Conservation (phyloP, 1,284 basidiomycete species). For the Peniophora sp. region DNA sequence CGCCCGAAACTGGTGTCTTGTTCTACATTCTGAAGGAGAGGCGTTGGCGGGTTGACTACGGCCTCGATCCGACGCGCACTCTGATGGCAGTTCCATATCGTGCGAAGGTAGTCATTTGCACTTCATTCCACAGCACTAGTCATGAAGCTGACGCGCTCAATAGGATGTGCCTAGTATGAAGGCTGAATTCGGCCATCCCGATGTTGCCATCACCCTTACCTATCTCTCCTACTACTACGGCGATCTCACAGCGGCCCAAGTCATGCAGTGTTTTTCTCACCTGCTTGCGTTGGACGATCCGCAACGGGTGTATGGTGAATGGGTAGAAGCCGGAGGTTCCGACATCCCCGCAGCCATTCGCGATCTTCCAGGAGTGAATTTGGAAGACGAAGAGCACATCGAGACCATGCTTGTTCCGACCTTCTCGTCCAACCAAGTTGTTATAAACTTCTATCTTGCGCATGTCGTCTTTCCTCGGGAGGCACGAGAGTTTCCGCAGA, state of each 20-base stretch:
- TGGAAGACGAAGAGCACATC: constrained; percentile 30
- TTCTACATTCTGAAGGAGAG: constrained; percentile 30
- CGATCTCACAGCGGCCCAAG: constrained; percentile 32
- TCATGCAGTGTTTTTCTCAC: constrained; percentile 30
- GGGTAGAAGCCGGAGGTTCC: constrained; percentile 20
- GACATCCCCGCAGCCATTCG: constrained; percentile 22
- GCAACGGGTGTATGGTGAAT: constrained; percentile 31
- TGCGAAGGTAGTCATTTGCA: constrained; percentile 25
- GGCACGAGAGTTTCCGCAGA: constrained; percentile 39
- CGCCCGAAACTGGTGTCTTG: constrained; percentile 27
- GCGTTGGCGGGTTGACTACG: constrained; percentile 47
- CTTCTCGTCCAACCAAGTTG: constrained; percentile 29
- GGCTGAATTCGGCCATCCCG: constrained; percentile 51
- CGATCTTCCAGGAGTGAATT: constrained; percentile 31
- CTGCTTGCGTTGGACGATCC: constrained; percentile 39
- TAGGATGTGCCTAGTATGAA: constrained; percentile 35
- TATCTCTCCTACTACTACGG: constrained; percentile 46
- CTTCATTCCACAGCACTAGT: no score
- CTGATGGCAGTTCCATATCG: constrained; percentile 45
- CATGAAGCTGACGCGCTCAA: no score
- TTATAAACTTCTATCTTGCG: constrained; percentile 42
- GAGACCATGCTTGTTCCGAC: constrained; percentile 21
- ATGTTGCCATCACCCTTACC: constrained; percentile 38
- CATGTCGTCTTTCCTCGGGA: constrained; percentile 39
- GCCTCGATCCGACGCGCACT: constrained; percentile 34